Evolutionary conservation across 306 rosid species (phyloP).

Genomic region (Cucurbita moschata): DNA sequence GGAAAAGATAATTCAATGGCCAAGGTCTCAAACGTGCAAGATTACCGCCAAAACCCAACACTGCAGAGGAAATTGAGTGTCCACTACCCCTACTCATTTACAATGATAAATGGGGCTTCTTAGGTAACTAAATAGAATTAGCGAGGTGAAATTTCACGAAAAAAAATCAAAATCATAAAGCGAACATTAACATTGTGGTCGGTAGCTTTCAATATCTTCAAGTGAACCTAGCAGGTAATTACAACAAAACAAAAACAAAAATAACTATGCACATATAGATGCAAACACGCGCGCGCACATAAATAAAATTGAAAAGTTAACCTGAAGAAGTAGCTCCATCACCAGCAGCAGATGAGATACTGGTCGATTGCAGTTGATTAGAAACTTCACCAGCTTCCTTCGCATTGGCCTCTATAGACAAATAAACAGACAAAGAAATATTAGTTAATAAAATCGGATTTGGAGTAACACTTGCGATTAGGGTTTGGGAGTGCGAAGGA

Average conservation of each 20-base stretch:
- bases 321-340: slow-evolving; percentile 90
- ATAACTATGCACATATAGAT: not conserved
- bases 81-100: too few relatives aligned
- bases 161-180: not conserved
- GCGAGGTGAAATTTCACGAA: not conserved
- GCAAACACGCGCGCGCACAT: not conserved
- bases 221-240: not conserved
- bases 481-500: slow-evolving; percentile 4
- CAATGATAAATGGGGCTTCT: not conserved
- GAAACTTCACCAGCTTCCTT: slow-evolving; percentile 56
- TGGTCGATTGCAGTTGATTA: slow-evolving; percentile 50
- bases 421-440: not conserved
- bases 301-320: not conserved
- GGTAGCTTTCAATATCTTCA: not conserved
- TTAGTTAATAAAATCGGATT: not conserved
- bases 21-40: not conserved
- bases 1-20: not conserved
- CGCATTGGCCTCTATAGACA: slow-evolving; percentile 39
- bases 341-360: slow-evolving; percentile 38
- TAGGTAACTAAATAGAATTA: not conserved
- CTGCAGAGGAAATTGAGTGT: not conserved
- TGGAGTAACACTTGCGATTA: not conserved
- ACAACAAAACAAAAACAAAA: not conserved
- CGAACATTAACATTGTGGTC: not conserved
- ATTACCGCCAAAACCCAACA: not conserved